phyloP scores from a whole-genome alignment of 352 stramenopile genomes.

The Peronospora belbahrii region DNA sequence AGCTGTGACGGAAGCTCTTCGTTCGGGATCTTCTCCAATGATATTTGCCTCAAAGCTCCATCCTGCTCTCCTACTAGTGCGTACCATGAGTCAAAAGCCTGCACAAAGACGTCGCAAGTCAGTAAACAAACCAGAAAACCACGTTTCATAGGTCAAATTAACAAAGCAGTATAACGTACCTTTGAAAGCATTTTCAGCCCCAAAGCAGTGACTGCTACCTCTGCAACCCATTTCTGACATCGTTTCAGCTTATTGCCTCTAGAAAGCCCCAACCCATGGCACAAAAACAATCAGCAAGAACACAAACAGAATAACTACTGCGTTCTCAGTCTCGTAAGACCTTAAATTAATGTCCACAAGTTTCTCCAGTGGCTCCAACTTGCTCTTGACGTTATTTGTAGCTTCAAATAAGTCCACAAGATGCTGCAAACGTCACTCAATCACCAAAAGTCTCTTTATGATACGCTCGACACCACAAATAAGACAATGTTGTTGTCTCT shows the following conservation, averaged over 20 bases:
- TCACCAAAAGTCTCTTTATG: slow-evolving; percentile 1
- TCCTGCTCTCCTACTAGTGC: slow-evolving; percentile 38
- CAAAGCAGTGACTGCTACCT: slow-evolving; percentile 49
- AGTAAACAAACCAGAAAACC: neutral
- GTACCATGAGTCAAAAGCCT: slow-evolving; percentile 78
- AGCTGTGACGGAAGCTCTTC: slow-evolving; percentile 51
- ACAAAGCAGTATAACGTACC: neutral
- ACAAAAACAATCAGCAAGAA: slow-evolving; percentile 6
- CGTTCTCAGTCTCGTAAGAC: slow-evolving; percentile 18
- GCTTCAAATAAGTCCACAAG: slow-evolving; percentile 70
- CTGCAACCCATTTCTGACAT: slow-evolving; percentile 72
- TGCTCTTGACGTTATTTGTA: slow-evolving; percentile 42
- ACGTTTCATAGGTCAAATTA: neutral
- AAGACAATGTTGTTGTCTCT: neutral
- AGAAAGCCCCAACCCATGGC: neutral
- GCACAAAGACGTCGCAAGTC: neutral
- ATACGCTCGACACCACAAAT: neutral
- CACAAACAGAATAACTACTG: neutral
- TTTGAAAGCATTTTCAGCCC: slow-evolving; percentile 49
- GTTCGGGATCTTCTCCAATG: slow-evolving; percentile 44
- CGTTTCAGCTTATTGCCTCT: slow-evolving; percentile 70
- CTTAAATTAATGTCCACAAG: slow-evolving; percentile 61
- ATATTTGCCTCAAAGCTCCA: slow-evolving; percentile 27
- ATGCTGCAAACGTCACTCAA: slow-evolving; percentile 28
- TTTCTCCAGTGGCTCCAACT: slow-evolving; percentile 62